Base-by-base conservation (phyloP, 148 eudicot species). In the Nepenthes mirabilis region DNA sequence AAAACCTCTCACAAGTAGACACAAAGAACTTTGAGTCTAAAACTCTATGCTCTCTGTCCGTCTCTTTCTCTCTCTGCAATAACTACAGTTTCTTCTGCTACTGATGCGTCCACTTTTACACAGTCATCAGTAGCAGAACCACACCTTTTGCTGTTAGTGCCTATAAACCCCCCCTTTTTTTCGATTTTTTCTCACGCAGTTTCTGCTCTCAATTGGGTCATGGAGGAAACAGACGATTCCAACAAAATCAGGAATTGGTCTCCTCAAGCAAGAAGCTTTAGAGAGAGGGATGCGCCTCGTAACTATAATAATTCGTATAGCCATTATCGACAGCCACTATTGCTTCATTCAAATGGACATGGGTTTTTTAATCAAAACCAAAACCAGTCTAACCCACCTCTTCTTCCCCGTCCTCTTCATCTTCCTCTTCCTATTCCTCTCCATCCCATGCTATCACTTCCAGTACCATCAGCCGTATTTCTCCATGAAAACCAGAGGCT, bases 381-480 rank as follows among this genome's bases (percentile, higher is more conserved):
- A 47, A 48, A 34, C 7, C 83, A 79, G 40, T 61, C 11, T 58
- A 68, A 61, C 62, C 79, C 87, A 47, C 83, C 85, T 57, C 72
- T 91, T 57, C 95, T 90, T 60, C 97, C 97, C 63, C 72, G 84
- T 23, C 23, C 23, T 23, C 23, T 23, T 23, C 23, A 23, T 23
- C 23, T 23, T 23, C 23, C 23, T 49, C 97, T 91, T 55, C 70
- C 87, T 58, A 93, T 87, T 58, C 97, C 97, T 65, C 72, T 85
- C 43, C 95, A 90, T 52, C 82, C 86, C 52, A 67, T 68, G 61
- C 59, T 81, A 43, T 85, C 85, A 59, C 74, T 77, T 23, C 81
- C 72, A 37, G 55, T 69, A 3, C 37, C 69, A 11, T 11, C 70
- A 8, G 23, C 79, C 57, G 70, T 78, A 6, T 68, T 73, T 34